Evolutionary conservation across 108 stramenopile species (phyloP).

Genomic region (Skeletonema marinoi): DNA sequence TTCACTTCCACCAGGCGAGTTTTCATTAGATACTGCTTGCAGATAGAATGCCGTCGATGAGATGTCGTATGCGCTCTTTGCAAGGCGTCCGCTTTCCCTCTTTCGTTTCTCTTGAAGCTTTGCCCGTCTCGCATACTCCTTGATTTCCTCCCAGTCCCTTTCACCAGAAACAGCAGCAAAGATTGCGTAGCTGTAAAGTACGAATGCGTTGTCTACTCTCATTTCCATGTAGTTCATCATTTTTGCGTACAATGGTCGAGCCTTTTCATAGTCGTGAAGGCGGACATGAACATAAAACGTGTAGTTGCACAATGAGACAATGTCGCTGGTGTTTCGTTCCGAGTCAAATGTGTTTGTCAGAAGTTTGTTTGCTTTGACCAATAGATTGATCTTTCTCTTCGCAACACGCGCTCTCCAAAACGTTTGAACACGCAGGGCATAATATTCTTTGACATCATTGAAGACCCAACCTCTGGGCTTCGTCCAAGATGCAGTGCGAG

Average conservation of each 20-base stretch:
- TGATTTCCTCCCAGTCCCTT: conserved; percentile 51
- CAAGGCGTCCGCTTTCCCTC: conserved; percentile 3
- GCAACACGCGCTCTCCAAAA: conserved; percentile 50
- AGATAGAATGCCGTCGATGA: conserved; percentile 47
- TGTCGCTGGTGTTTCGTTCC: conserved; percentile 31
- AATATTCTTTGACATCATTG: conserved; percentile 43
- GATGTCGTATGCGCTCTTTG: conserved; percentile 23
- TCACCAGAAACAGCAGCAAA: conserved; percentile 50
- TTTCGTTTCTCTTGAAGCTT: conserved; percentile 14
- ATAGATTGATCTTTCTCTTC: conserved; percentile 31
- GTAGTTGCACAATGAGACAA: conserved; percentile 44
- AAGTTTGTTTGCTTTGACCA: conserved; percentile 40
- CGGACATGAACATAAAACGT: conserved; percentile 47
- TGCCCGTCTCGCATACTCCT: conserved; percentile 33
- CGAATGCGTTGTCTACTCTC: conserved; percentile 52
- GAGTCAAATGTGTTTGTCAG: conserved; percentile 37
- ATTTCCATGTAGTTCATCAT: conserved; percentile 39
- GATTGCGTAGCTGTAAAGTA: conserved; percentile 49
- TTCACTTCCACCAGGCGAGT: conserved; percentile 10
- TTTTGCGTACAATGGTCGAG: conserved; percentile 37
- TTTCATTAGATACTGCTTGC: conserved; percentile 24
- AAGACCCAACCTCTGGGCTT: conserved; percentile 49
- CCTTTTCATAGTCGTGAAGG: conserved; percentile 47
- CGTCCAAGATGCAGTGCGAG: conserved; percentile 40
- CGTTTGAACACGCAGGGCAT: conserved; percentile 35